Conservation (phyloP, 1,284 basidiomycete genomes). For the Ustilago sp. region DNA sequence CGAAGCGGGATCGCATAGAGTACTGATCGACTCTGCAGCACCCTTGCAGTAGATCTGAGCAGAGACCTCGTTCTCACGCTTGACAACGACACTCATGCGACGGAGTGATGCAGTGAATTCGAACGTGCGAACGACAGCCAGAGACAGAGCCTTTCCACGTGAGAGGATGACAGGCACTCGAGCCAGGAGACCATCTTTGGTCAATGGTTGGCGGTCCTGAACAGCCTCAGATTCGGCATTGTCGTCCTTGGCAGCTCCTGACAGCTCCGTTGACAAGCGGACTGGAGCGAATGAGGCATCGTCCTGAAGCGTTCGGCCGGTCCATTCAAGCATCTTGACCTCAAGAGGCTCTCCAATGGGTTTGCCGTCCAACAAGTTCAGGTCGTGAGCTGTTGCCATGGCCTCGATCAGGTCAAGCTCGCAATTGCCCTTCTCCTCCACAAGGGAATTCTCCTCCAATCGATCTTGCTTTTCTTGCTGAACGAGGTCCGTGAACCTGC, state of each 20-base stretch:
- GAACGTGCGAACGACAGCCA: constrained; percentile 92
- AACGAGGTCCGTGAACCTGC: constrained; percentile 74
- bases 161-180: constrained; percentile 35
- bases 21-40: constrained; percentile 95
- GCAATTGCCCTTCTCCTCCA: constrained; percentile 71
- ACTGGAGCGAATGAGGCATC: constrained; percentile 24
- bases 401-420: constrained; percentile 93
- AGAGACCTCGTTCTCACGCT: constrained; percentile 90
- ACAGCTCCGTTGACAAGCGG: constrained; percentile 16
- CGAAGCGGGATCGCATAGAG: constrained; percentile 76
- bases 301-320: constrained; percentile 82
- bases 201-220: constrained; percentile 12
- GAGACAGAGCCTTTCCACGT: constrained; percentile 28
- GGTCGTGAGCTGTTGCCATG: constrained; percentile 93
- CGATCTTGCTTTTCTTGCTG: neutral
- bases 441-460: neutral
- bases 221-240: neutral
- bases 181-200: constrained; percentile 28
- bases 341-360: constrained; percentile 95
- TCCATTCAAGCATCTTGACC: constrained; percentile 89
- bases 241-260: neutral
- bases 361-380: constrained; percentile 90
- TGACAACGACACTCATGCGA: constrained; percentile 97
- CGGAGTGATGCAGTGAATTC: constrained; percentile 94
- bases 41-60: constrained; percentile 97